phyloP scores from a whole-genome alignment of 1,139 yeast genomes.

The Diutina siamensis region DNA sequence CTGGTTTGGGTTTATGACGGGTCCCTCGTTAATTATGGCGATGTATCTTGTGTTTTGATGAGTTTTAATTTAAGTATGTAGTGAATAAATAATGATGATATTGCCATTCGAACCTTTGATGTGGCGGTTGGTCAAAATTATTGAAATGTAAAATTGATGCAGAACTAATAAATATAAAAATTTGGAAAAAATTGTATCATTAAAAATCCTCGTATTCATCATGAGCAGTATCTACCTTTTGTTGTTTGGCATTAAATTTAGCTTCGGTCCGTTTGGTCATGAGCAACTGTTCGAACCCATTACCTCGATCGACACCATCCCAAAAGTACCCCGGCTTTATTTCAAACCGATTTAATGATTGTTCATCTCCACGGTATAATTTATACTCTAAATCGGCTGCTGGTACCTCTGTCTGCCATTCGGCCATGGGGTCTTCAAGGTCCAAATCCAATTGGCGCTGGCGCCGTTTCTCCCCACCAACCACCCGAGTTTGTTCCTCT shows the following conservation, averaged over 20 bases:
- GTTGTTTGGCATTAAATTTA: conserved; percentile 8
- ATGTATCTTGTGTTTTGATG: conserved; percentile 70
- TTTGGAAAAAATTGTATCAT: background rate
- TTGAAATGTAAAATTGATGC: background rate
- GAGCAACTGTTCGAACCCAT: conserved; percentile 73
- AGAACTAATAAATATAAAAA: no score
- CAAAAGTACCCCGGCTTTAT: conserved; percentile 75
- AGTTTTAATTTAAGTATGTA: no score
- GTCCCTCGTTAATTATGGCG: conserved; percentile 84
- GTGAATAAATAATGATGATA: background rate
- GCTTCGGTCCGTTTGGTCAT: conserved; percentile 42
- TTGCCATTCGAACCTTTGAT: background rate
- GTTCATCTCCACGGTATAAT: conserved; percentile 34
- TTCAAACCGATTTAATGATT: conserved; percentile 60
- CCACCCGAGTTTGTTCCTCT: background rate
- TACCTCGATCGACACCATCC: conserved; percentile 91
- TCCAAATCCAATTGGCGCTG: background rate
- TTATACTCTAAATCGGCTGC: background rate
- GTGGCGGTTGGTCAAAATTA: background rate
- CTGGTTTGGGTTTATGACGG: conserved; percentile 86
- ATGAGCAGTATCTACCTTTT: background rate
- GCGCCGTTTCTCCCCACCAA: background rate
- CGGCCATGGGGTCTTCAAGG: conserved; percentile 5
- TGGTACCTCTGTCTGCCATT: background rate
- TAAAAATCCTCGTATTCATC: background rate